phyloP scores from a whole-genome alignment of 23 red algal species.

The Gracilaria domingensis region DNA sequence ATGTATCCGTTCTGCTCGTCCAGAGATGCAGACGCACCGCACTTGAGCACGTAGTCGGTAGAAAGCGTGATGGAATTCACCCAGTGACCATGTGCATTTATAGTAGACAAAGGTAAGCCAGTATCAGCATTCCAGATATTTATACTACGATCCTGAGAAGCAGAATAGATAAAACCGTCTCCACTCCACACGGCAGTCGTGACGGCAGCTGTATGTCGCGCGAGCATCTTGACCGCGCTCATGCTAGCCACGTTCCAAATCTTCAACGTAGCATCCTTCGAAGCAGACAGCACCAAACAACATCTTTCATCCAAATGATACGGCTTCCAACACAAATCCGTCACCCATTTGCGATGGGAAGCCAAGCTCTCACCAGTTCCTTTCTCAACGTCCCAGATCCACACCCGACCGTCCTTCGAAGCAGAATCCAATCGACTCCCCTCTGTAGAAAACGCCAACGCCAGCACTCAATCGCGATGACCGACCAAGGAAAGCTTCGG shows the following conservation, averaged over 20 bases:
- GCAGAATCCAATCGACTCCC: conserved; percentile 46
- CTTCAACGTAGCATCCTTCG: conserved; percentile 84
- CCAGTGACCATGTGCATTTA: conserved; percentile 95
- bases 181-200: conserved; percentile 90
- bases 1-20: conserved; percentile 38
- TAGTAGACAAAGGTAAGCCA: conserved; percentile 52
- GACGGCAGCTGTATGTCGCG: conserved; percentile 82
- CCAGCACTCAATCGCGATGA: conserved; percentile 88
- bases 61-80: conserved; percentile 91
- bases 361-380: conserved; percentile 16
- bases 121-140: conserved; percentile 69
- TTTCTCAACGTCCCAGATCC: conserved; percentile 36
- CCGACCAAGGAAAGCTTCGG: conserved; percentile 69
- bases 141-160: conserved; percentile 90
- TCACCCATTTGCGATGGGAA: conserved; percentile 88
- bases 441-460: conserved; percentile 83
- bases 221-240: conserved; percentile 59
- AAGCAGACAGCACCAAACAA: conserved; percentile 42
- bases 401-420: conserved; percentile 39
- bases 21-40: conserved; percentile 80
- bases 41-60: conserved; percentile 83
- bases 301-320: conserved; percentile 66
- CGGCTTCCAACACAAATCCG: conserved; percentile 83
- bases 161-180: conserved; percentile 87
- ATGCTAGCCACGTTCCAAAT: conserved; percentile 82